phyloP scores from a whole-genome alignment of 2,329 filamentous ascomycete species.

The Neopestalotiopsis sp. region DNA sequence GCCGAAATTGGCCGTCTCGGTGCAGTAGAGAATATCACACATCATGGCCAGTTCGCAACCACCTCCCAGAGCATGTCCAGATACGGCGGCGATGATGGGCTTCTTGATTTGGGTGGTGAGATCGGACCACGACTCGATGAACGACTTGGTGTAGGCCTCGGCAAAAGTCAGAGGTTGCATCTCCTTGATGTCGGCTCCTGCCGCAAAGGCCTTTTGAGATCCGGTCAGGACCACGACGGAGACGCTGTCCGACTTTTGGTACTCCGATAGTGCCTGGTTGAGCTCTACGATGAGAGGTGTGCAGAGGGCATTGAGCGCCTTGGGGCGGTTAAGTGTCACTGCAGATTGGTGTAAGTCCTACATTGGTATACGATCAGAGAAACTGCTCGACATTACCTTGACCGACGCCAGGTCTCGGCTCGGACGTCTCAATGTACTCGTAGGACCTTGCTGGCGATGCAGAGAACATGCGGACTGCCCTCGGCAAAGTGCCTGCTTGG shows the following conservation, averaged over 20 bases:
- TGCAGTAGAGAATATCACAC: conserved; percentile 95
- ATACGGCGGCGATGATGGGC: conserved; percentile 91
- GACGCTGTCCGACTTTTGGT: conserved; percentile 73
- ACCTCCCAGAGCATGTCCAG: conserved; percentile 91
- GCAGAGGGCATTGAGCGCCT: conserved; percentile 92
- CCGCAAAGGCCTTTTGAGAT: conserved; percentile 88
- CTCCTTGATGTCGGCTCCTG: conserved; percentile 98
- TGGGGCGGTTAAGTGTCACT: conserved; percentile 95
- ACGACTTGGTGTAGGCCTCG: conserved; percentile 84
- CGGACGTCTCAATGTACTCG: conserved; percentile 82
- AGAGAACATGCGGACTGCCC: conserved; percentile 57
- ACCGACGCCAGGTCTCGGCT: conserved; percentile 86
- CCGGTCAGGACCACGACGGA: conserved; percentile 86
- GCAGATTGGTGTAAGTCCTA: conserved; percentile 21
- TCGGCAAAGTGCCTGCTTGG: conserved; percentile 61
- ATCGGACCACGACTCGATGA: conserved; percentile 94
- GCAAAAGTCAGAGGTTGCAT: conserved; percentile 94
- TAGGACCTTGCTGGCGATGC: conserved; percentile 58
- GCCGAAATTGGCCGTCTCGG: conserved; percentile 84
- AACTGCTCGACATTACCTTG: conserved; percentile 64
- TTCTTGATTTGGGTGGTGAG: conserved; percentile 87
- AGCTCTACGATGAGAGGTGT: conserved; percentile 91
- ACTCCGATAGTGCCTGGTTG: conserved; percentile 74
- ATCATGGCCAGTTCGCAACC: conserved; percentile 98
- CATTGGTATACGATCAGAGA: neutral